These are phyloP conservation scores for Tetrapisispora fleetii DNA, from an alignment of 805 yeast genomes.

Conservation along the genomic window DNA sequence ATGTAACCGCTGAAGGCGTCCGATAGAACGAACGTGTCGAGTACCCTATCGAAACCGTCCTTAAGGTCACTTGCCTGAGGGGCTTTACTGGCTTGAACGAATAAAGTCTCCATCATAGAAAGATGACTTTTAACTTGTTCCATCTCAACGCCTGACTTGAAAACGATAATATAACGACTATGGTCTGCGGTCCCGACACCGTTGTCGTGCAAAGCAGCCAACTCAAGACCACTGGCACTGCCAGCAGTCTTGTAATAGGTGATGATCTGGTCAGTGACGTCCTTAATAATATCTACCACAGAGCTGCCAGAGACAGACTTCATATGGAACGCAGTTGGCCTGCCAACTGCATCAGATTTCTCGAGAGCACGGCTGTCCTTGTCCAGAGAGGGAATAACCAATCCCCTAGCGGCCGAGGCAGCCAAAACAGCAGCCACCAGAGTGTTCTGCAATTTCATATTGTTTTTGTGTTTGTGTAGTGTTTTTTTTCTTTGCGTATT, in stretches of 20 bases:
- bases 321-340: background rate
- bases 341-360: background rate
- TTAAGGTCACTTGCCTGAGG: conserved; percentile 46
- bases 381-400: conserved; percentile 50
- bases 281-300: background rate
- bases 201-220: conserved; percentile 32
- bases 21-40: conserved; percentile 53
- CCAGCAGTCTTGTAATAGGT: background rate
- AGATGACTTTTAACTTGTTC: conserved; percentile 55
- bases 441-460: conserved; percentile 17
- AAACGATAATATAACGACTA: conserved; percentile 74
- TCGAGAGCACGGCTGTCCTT: background rate
- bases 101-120: conserved; percentile 51
- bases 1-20: conserved; percentile 64
- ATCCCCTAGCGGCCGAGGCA: conserved; percentile 36
- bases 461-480: background rate
- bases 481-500: background rate
- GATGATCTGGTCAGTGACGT: background rate
- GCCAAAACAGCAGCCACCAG: conserved; percentile 29
- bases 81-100: conserved; percentile 26
- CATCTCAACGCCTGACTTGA: conserved; percentile 52
- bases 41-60: conserved; percentile 44
- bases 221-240: conserved; percentile 29
- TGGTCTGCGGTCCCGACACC: conserved; percentile 24
- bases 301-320: background rate